Conservation (phyloP, 2,329 filamentous ascomycete genomes). For the Phialocephala sp. region DNA sequence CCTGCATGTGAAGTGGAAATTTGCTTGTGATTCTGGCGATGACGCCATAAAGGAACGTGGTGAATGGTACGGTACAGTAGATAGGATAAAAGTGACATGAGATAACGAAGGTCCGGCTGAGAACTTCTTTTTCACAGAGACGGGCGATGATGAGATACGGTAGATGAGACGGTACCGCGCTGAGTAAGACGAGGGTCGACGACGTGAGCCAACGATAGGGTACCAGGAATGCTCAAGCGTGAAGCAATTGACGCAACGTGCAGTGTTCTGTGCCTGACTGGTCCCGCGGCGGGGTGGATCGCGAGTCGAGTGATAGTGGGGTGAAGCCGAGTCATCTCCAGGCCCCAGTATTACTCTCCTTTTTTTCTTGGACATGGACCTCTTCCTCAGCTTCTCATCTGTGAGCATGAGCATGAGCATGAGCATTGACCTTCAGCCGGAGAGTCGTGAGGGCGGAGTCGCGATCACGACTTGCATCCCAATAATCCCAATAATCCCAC, state of each 20-base stretch:
- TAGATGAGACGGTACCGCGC: not conserved
- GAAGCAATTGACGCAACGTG: not conserved
- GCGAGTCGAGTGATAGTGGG: not conserved
- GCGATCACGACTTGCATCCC: not conserved
- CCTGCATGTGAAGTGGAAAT: slow-evolving; percentile 10
- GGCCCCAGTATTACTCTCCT: not conserved
- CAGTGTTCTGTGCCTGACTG: not conserved
- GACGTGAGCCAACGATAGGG: not conserved
- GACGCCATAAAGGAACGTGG: not conserved
- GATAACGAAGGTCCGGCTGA: not conserved
- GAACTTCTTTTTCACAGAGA: not conserved
- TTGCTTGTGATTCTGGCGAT: not conserved
- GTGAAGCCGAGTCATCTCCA: slow-evolving; percentile 2
- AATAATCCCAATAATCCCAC: not conserved
- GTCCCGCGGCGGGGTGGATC: not conserved
- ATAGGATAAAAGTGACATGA: not conserved
- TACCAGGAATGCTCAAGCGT: not conserved
- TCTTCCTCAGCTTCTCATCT: no score
- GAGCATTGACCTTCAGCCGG: not conserved
- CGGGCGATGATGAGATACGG: not conserved
- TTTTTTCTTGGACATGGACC: no score
- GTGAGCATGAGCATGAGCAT: no score
- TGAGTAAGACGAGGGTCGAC: not conserved
- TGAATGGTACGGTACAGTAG: no score
- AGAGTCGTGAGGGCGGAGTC: not conserved